These are phyloP conservation scores for Hemisphaericaspora nanyangensis DNA, from an alignment of 805 yeast genomes.

Conservation along the genomic window DNA sequence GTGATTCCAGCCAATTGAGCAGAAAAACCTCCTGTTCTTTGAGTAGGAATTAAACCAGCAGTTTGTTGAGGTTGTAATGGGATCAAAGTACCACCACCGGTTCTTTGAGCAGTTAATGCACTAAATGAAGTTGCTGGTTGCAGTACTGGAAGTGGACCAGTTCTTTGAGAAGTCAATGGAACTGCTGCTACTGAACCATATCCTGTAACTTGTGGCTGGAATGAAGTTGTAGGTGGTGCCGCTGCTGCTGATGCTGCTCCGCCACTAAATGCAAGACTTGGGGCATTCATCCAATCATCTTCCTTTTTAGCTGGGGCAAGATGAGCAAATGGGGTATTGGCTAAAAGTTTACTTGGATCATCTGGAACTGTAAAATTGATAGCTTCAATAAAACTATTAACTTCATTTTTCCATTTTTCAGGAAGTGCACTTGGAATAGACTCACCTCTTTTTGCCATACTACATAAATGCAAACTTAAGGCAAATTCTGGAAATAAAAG, in stretches of 20 bases:
- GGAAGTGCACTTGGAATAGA: conserved; percentile 73
- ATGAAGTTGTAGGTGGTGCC: conserved; percentile 22
- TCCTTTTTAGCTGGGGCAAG: conserved; percentile 16
- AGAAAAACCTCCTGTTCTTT: conserved; percentile 33
- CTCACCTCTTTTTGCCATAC: conserved; percentile 72
- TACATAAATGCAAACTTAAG: conserved; percentile 82
- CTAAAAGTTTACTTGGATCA: conserved; percentile 36
- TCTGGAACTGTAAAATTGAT: conserved; percentile 78
- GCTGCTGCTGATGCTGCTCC: conserved; percentile 11
- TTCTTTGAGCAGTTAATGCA: conserved; percentile 33
- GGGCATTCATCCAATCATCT: conserved; percentile 30
- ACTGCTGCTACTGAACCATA: conserved; percentile 6
- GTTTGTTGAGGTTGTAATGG: conserved; percentile 65
- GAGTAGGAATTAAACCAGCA: conserved; percentile 55
- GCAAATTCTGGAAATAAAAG: conserved; percentile 93
- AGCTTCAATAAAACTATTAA: conserved; percentile 83
- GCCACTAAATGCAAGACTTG: conserved; percentile 23
- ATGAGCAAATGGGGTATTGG: conserved; percentile 42
- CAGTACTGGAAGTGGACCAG: conserved; percentile 36
- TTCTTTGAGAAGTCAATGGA: conserved; percentile 33
- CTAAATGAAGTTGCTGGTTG: conserved; percentile 15
- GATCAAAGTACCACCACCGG: conserved; percentile 43
- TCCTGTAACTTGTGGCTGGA: conserved; percentile 37
- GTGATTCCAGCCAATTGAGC: conserved; percentile 17
- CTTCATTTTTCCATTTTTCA: conserved; percentile 72